Conservation (phyloP, 805 yeast species). For the Millerago galiae region DNA sequence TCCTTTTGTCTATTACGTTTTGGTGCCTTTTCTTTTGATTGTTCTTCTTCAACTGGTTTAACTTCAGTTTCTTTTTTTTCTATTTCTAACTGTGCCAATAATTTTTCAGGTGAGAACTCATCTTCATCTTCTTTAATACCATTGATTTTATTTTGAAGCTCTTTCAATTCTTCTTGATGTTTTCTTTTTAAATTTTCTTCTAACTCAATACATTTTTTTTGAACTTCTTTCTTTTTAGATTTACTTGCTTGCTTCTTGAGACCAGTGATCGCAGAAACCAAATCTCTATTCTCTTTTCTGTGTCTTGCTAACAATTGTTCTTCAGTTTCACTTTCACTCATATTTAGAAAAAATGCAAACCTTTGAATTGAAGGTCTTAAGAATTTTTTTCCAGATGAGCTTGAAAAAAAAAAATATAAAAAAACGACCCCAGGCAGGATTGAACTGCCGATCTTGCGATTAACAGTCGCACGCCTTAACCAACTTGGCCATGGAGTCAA, state of each 20-base stretch:
- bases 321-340: constrained; percentile 29
- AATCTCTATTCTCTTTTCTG: constrained; percentile 59
- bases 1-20: constrained; percentile 83
- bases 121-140: constrained; percentile 35
- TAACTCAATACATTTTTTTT: constrained; percentile 50
- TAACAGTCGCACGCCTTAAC: constrained; percentile 46
- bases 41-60: constrained; percentile 8
- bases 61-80: constrained; percentile 25
- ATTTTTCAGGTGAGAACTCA: constrained; percentile 59
- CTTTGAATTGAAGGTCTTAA: not conserved
- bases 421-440: constrained; percentile 43
- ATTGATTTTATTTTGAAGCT: constrained; percentile 22
- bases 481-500: constrained; percentile 27
- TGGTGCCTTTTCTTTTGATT: constrained; percentile 26
- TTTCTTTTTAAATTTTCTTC: constrained; percentile 46
- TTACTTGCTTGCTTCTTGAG: constrained; percentile 81
- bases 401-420: constrained; percentile 6
- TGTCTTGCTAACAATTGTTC: constrained; percentile 57
- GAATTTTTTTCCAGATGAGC: not conserved
- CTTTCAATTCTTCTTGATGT: constrained; percentile 48
- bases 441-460: constrained; percentile 47
- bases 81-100: constrained; percentile 53
- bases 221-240: constrained; percentile 64
- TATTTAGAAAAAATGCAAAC: not conserved
- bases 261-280: constrained; percentile 61